Conservation (phyloP, 2,329 filamentous ascomycete species). For the Aspergillus awamori region DNA sequence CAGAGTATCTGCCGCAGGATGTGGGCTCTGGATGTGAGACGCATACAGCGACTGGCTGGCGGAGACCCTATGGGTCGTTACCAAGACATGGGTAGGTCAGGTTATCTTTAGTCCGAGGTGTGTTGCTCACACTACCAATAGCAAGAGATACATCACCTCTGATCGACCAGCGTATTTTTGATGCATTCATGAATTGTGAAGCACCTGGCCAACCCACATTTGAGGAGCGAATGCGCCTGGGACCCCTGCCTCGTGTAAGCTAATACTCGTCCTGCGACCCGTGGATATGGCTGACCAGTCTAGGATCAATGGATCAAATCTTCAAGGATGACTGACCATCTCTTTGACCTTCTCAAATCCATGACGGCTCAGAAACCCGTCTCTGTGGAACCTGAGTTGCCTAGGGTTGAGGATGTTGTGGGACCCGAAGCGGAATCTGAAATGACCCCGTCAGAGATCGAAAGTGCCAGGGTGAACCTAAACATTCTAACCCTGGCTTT, state of each 20-base stretch:
- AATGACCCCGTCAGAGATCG: conserved; percentile 41
- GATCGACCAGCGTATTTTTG: conserved; percentile 41
- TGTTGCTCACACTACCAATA: conserved; percentile 17
- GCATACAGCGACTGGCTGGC: conserved; percentile 44
- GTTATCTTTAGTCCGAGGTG: neutral
- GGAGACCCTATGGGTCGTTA: conserved; percentile 40
- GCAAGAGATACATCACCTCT: conserved; percentile 34
- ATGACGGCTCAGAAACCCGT: conserved; percentile 37
- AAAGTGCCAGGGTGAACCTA: conserved; percentile 36
- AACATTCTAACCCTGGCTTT: conserved; percentile 38
- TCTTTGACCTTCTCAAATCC: conserved; percentile 39
- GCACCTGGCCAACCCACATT: conserved; percentile 36
- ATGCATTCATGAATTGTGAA: conserved; percentile 48
- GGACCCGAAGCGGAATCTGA: conserved; percentile 32
- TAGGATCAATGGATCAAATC: conserved; percentile 43
- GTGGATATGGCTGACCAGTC: conserved; percentile 23
- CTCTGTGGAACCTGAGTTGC: conserved; percentile 30
- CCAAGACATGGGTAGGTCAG: conserved; percentile 41
- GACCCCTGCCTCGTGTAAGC: conserved; percentile 43
- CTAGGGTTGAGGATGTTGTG: conserved; percentile 30
- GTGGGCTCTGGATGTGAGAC: conserved; percentile 47
- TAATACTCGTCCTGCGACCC: neutral
- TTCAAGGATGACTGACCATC: conserved; percentile 36
- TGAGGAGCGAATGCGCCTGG: conserved; percentile 42
- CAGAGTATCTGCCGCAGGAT: conserved; percentile 47